Evolutionary conservation across 140 eudicot genomes (phyloP).

Genomic region (Bidens hawaiensis): DNA sequence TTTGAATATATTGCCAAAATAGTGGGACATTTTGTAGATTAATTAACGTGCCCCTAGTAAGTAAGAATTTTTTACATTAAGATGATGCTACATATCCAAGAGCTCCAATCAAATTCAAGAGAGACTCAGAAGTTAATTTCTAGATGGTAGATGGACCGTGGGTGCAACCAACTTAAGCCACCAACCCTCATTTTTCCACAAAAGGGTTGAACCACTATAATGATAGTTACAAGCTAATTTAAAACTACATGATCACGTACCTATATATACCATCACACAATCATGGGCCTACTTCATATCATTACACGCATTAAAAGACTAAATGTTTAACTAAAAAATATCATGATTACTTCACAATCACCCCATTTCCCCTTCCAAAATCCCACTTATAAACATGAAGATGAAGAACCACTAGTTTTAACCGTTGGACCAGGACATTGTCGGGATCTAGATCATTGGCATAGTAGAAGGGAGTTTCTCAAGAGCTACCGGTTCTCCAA

Average conservation of each 20-base stretch:
- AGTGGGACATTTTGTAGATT: not conserved
- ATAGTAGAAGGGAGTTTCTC: conserved; percentile 33
- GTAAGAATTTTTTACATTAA: not conserved
- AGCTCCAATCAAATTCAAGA: conserved; percentile 21
- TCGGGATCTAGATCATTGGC: conserved; percentile 29
- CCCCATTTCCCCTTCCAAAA: conserved; percentile 5
- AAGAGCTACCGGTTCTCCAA: conserved; percentile 25
- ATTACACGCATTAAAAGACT: not conserved
- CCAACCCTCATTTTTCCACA: conserved; percentile 25
- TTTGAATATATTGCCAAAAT: too few species aligned
- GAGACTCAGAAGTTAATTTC: not conserved
- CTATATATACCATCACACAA: conserved; percentile 17
- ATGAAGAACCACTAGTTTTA: conserved; percentile 19
- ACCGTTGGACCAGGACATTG: not conserved
- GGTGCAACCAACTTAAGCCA: conserved; percentile 35
- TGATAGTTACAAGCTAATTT: conserved; percentile 2
- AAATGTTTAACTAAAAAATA: conserved; percentile 6
- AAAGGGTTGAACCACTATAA: conserved; percentile 34
- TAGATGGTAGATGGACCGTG: conserved; percentile 25
- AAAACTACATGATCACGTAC: not conserved
- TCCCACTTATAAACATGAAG: conserved; percentile 9
- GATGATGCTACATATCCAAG: not conserved
- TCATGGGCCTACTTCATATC: not conserved
- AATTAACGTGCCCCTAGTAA: not conserved
- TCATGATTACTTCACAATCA: conserved; percentile 26